Evolutionary conservation across 176 grass and related monocot genomes (phyloP).

Genomic region (Guadua angustifolia): DNA sequence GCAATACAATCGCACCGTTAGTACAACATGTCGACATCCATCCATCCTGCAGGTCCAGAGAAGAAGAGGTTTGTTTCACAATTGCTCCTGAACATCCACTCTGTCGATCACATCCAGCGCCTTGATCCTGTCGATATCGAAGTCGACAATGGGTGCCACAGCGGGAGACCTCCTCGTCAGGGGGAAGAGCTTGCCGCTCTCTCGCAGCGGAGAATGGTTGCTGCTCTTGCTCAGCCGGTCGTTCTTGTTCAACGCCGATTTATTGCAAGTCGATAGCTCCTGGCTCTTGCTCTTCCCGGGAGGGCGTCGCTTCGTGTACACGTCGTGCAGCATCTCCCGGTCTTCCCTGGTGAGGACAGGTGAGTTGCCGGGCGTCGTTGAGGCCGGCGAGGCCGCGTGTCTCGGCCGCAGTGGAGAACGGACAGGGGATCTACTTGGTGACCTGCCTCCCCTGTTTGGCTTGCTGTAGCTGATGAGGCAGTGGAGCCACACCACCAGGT

Average conservation of each 20-base stretch:
- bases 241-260: conserved; percentile 39
- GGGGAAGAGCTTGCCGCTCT: conserved; percentile 20
- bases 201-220: background rate
- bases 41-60: background rate
- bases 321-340: conserved; percentile 55
- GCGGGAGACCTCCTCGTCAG: conserved; percentile 25
- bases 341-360: conserved; percentile 51
- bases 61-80: background rate
- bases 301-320: conserved; percentile 29
- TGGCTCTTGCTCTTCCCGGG: conserved; percentile 61
- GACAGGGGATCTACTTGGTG: conserved; percentile 58
- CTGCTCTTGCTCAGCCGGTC: conserved; percentile 69
- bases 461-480: conserved; percentile 70
- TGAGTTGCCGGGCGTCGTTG: background rate
- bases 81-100: conserved; percentile 24
- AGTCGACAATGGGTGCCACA: background rate
- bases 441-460: conserved; percentile 40
- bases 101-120: conserved; percentile 51
- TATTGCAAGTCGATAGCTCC: conserved; percentile 33
- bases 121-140: conserved; percentile 62
- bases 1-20: background rate
- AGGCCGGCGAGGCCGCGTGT: background rate
- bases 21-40: background rate
- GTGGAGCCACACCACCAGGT: conserved; percentile 80
- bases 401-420: conserved; percentile 37